These are phyloP conservation scores for Salix caprea DNA, from an alignment of 345 rosid species.

Conservation along the genomic window DNA sequence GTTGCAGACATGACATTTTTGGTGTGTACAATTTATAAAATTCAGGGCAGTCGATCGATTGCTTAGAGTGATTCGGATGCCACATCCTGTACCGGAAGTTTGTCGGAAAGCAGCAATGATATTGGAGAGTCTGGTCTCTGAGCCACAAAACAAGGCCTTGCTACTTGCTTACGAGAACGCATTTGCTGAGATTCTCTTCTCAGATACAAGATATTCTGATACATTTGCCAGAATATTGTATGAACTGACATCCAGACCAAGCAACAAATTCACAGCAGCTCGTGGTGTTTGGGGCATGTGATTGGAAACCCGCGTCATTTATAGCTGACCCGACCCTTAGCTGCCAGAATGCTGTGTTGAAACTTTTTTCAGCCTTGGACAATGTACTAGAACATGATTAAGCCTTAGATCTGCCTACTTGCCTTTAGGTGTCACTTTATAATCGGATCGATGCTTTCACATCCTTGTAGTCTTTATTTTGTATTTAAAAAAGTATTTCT, in stretches of 20 bases:
- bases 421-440: neutral
- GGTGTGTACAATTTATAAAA: slow-evolving; percentile 5
- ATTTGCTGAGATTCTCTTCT: slow-evolving; percentile 83
- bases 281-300: slow-evolving; percentile 94
- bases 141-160: slow-evolving; percentile 81
- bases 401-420: neutral
- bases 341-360: neutral
- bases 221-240: slow-evolving; percentile 87
- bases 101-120: slow-evolving; percentile 96
- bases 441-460: neutral
- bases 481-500: neutral
- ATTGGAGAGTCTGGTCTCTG: slow-evolving; percentile 81
- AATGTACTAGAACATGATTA: neutral
- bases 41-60: slow-evolving; percentile 92
- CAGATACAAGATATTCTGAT: slow-evolving; percentile 79
- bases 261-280: slow-evolving; percentile 75
- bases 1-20: neutral
- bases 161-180: slow-evolving; percentile 83
- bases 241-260: slow-evolving; percentile 86
- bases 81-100: slow-evolving; percentile 91
- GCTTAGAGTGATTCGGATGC: slow-evolving; percentile 70
- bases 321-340: neutral
- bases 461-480: neutral
- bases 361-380: neutral
- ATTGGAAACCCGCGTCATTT: slow-evolving; percentile 8